Conservation (phyloP, 805 yeast species). For the Saccharomycopsis microspora region DNA sequence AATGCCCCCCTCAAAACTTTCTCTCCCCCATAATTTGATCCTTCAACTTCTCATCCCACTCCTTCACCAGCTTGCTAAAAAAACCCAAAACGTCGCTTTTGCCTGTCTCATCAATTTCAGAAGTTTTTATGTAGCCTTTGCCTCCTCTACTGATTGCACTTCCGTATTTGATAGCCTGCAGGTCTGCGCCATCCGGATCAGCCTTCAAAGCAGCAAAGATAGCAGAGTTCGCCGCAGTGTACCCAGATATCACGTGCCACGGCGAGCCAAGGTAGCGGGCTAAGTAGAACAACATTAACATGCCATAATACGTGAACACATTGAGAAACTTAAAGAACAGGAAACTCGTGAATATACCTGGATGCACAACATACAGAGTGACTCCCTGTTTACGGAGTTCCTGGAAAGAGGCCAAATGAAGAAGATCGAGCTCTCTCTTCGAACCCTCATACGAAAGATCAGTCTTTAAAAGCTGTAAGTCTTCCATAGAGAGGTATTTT, state of each 20-base stretch:
- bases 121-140: slow-evolving; percentile 43
- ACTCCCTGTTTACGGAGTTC: slow-evolving; percentile 39
- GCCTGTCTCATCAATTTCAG: slow-evolving; percentile 44
- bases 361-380: slow-evolving; percentile 73
- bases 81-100: slow-evolving; percentile 55
- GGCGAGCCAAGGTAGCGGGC: slow-evolving; percentile 78
- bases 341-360: slow-evolving; percentile 84
- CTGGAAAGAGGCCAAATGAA: slow-evolving; percentile 63
- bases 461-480: slow-evolving; percentile 56
- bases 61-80: slow-evolving; percentile 39
- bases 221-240: slow-evolving; percentile 83
- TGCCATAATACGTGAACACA: slow-evolving; percentile 70
- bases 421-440: slow-evolving; percentile 71
- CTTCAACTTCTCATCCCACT: slow-evolving; percentile 69
- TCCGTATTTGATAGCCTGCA: slow-evolving; percentile 51
- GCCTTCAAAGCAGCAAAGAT: slow-evolving; percentile 50
- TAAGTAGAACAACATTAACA: slow-evolving; percentile 72
- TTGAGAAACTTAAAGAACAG: slow-evolving; percentile 71
- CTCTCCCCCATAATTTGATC: slow-evolving; percentile 57
- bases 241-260: slow-evolving; percentile 83
- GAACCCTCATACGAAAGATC: slow-evolving; percentile 83
- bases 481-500: slow-evolving; percentile 59
- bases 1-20: background rate
- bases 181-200: slow-evolving; percentile 30
- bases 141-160: slow-evolving; percentile 64